A percentile compares a stretch with the other conserved stretches of the same genome.
These are phyloP conservation scores for Globisporangium megalacanthum DNA, from an alignment of 352 stramenopile species.

Conservation along the genomic window DNA sequence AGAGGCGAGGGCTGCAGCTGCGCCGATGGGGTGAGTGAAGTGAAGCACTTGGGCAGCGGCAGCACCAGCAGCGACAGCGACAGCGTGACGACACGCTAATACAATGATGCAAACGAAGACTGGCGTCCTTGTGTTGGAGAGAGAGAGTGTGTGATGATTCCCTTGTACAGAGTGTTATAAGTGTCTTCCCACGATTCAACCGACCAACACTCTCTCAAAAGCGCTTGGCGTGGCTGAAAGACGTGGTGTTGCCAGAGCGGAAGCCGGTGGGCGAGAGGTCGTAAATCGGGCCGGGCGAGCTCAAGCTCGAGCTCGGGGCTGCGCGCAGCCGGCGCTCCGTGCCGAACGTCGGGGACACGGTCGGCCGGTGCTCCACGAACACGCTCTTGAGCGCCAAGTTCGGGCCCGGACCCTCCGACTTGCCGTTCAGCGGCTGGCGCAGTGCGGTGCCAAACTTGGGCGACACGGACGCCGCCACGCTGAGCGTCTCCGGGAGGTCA, in stretches of 20 bases:
- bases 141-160: background rate
- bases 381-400: conserved; percentile 56
- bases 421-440: conserved; percentile 47
- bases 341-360: conserved; percentile 67
- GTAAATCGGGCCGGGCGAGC: conserved; percentile 62
- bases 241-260: conserved; percentile 36
- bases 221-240: conserved; percentile 70
- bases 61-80: conserved; percentile 1
- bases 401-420: conserved; percentile 48
- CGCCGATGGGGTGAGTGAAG: background rate
- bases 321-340: conserved; percentile 47
- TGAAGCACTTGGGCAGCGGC: background rate
- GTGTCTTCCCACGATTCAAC: background rate
- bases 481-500: conserved; percentile 46
- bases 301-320: conserved; percentile 13
- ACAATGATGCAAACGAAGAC: conserved; percentile 10
- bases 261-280: conserved; percentile 61
- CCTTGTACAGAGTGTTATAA: background rate
- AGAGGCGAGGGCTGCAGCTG: background rate
- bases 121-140: no score
- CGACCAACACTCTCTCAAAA: conserved; percentile 17
- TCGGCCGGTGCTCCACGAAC: conserved; percentile 36
- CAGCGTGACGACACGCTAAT: conserved; percentile 12
- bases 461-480: conserved; percentile 21
- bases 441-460: conserved; percentile 61